Evolutionary conservation across 495 filamentous ascomycete genomes (phyloP), one percentile per base, ranked within the genome.

Genomic region (Podospora australis): DNA sequence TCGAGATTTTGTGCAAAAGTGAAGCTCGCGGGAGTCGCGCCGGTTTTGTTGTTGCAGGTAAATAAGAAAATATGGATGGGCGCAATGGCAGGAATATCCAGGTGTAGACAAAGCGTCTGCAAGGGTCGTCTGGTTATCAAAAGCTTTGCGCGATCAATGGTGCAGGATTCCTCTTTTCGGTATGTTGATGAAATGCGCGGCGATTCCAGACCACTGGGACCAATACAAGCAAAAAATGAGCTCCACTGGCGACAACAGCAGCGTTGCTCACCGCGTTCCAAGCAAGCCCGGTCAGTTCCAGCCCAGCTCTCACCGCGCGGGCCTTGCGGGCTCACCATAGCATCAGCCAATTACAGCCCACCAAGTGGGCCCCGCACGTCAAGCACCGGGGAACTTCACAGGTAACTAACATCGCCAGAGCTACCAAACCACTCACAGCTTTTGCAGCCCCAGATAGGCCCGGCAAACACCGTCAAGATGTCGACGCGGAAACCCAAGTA

Each of bases 401-500:
- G 47, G 44, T 26, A 29, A 30, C 20, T 25, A 34, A 48, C 55
- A 46, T 55, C 48, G 23, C 41, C 43, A 57, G 55, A 28, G 22
- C 20, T 51, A 58, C 56, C 60, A 64, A 62, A 59, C 54, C 48
- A 56, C 59, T 49, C 59, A 63, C 57, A 53, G 44, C 50, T 47
- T n/a, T 40, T 40, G 49, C 44, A 54, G 46, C 53, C n/a, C 44
- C 44, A 54, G 54, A 42, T 48, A 59, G 53, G 54, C 51, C 53
- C 52, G 22, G 52, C 57, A 50, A 52, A 52, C 48, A 67, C 63
- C 56, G 61, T 62, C 64, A 70, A 56, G 53, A 74, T 75, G 72
- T 62, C 72, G 56, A 57, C 65, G 55, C 65, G 72, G 55, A 71
- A 70, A 60, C 66, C 72, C 55, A 49, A 65, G 72, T 76, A 72